Conservation (phyloP, 345 rosid species). For the Lagerstroemia speciosa region DNA sequence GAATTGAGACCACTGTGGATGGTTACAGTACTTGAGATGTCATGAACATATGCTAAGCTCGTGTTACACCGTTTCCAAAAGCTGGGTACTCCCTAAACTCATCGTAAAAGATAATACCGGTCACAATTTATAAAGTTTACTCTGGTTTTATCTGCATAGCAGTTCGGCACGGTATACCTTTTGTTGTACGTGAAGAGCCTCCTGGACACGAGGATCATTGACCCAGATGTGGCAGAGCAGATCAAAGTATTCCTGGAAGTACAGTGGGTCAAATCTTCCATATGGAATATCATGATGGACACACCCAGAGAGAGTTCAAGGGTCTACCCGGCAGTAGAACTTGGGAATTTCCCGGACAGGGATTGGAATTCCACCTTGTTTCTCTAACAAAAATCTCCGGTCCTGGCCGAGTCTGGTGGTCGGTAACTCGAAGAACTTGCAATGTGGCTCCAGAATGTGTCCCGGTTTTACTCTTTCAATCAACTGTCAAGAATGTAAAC, state of each 20-base stretch:
- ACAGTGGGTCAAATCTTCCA: neutral
- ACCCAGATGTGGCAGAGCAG: constrained; percentile 23
- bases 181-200: constrained; percentile 19
- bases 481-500: constrained; percentile 13
- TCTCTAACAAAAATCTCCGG: constrained; percentile 7
- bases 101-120: neutral
- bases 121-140: neutral
- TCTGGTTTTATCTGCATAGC: neutral
- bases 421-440: neutral
- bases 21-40: constrained; percentile 7
- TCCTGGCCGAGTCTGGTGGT: neutral
- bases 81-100: constrained; percentile 13
- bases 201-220: constrained; percentile 16
- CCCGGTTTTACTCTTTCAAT: neutral
- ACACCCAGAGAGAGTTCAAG: neutral
- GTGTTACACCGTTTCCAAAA: constrained; percentile 28
- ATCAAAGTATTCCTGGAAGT: constrained; percentile 16
- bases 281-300: neutral
- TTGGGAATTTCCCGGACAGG: constrained; percentile 7
- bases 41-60: constrained; percentile 13
- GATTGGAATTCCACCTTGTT: neutral
- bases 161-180: constrained; percentile 9
- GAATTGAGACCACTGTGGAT: constrained; percentile 13
- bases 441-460: constrained; percentile 28
- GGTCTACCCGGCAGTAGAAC: constrained; percentile 17